Evolutionary conservation across 129 eudicot species (phyloP).

Genomic region (Flaveria linearis): DNA sequence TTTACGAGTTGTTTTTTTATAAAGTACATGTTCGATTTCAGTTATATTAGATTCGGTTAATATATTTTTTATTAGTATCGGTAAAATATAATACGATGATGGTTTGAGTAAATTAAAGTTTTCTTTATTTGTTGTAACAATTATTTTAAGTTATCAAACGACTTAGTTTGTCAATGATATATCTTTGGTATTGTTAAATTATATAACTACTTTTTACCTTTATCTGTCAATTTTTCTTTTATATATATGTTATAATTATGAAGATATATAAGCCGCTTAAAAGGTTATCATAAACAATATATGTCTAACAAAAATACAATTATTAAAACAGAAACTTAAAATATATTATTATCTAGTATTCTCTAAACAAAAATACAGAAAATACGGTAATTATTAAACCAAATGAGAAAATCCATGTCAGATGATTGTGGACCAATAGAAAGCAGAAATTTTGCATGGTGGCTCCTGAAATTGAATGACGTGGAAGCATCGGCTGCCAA

Average conservation of each 20-base stretch:
- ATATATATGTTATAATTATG: neutral
- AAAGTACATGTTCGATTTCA: too few relatives aligned
- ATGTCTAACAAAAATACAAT: neutral
- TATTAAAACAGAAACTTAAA: too few relatives aligned
- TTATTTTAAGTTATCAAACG: too few relatives aligned
- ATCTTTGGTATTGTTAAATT: neutral
- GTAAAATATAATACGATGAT: too few relatives aligned
- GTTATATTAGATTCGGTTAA: too few relatives aligned
- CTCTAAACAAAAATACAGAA: neutral
- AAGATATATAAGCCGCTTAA: neutral
- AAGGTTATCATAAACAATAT: too few relatives aligned
- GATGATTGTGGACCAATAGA: conserved; percentile 15
- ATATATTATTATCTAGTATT: neutral
- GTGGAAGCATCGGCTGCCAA: conserved; percentile 20
- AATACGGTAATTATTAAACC: neutral
- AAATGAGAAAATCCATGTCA: neutral
- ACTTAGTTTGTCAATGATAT: too few relatives aligned
- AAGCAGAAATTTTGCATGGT: conserved; percentile 14
- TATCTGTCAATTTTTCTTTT: neutral
- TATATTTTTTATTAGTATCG: too few relatives aligned
- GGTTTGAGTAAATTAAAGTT: too few relatives aligned
- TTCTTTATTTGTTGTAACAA: too few relatives aligned
- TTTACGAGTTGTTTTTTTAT: too few relatives aligned
- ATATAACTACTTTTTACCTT: neutral
- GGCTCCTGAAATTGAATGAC: conserved; percentile 12